A percentile compares a stretch with the other conserved stretches of the same genome.
Conservation (phyloP, 345 rosid species). For the Barbarea vulgaris region DNA sequence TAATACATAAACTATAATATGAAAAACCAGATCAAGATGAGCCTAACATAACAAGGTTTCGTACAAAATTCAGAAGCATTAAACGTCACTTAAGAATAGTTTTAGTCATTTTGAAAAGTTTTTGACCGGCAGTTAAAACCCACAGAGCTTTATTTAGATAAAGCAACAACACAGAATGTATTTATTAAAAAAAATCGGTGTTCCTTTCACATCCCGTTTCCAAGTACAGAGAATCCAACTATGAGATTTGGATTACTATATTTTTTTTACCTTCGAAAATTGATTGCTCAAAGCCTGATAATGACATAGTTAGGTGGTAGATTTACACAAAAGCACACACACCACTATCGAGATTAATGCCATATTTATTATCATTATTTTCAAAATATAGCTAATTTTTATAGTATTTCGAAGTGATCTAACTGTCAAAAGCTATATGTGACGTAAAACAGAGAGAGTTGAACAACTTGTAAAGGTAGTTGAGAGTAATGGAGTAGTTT, state of each 20-base stretch:
- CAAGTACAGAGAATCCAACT: constrained; percentile 35
- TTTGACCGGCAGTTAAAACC: constrained; percentile 20
- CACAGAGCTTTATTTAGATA: neutral
- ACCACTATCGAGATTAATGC: constrained; percentile 26
- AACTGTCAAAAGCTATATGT: neutral
- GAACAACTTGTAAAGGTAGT: constrained; percentile 14
- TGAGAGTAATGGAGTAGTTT: neutral
- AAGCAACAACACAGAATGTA: constrained; percentile 2
- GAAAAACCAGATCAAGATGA: neutral
- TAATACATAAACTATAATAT: neutral
- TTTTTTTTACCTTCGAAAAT: constrained; percentile 3
- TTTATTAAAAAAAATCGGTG: constrained; percentile 1
- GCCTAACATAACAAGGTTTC: neutral
- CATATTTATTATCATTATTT: neutral
- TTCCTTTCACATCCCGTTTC: constrained; percentile 27
- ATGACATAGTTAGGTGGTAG: constrained; percentile 33
- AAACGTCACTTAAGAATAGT: neutral
- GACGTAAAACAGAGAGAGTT: neutral
- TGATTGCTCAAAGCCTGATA: constrained; percentile 25
- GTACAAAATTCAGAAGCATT: neutral
- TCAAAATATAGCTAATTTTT: neutral
- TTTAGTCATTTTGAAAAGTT: neutral
- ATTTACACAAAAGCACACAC: constrained; percentile 11
- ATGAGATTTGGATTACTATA: constrained; percentile 9
- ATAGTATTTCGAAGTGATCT: neutral